These are phyloP conservation scores for Hansfordia pulvinata DNA, from an alignment of 2,329 filamentous ascomycete species.

Conservation along the genomic window DNA sequence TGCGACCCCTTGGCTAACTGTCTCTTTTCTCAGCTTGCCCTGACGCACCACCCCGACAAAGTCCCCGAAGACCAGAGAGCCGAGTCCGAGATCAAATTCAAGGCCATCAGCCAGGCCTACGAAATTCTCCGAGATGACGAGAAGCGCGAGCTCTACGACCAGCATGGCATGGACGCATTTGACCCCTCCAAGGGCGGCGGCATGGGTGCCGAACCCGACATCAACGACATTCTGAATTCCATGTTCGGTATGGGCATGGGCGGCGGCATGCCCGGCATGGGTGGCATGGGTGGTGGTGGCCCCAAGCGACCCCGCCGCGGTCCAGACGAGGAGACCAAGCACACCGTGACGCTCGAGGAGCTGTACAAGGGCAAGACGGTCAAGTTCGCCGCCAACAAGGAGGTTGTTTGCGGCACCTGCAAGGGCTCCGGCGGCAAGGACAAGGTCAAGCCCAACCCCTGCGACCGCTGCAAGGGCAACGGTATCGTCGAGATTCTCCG, in stretches of 20 bases:
- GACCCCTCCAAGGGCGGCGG: slow-evolving; percentile 58
- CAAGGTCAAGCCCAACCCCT: slow-evolving; percentile 72
- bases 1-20: slow-evolving; percentile 2
- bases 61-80: slow-evolving; percentile 74
- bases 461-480: slow-evolving; percentile 71
- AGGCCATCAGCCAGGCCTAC: slow-evolving; percentile 84
- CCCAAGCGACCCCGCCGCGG: slow-evolving; percentile 56
- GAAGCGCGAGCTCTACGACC: slow-evolving; percentile 83
- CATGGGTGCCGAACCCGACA: slow-evolving; percentile 57
- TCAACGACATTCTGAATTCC: slow-evolving; percentile 85
- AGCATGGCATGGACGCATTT: slow-evolving; percentile 91
- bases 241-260: slow-evolving; percentile 72
- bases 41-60: slow-evolving; percentile 90
- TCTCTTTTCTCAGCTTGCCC: slow-evolving; percentile 51
- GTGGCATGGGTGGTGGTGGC: slow-evolving; percentile 26
- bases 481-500: slow-evolving; percentile 67
- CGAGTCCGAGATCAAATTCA: slow-evolving; percentile 85
- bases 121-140: slow-evolving; percentile 96
- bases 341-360: slow-evolving; percentile 84
- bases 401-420: slow-evolving; percentile 76
- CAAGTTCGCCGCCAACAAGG: slow-evolving; percentile 91
- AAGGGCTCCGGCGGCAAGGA: slow-evolving; percentile 86
- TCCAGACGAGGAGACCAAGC: slow-evolving; percentile 76
- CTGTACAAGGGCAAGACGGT: slow-evolving; percentile 98
- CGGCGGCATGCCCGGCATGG: slow-evolving; percentile 14